Conservation (phyloP, 169 alveolate genomes). For the Blepharisma undulans region DNA sequence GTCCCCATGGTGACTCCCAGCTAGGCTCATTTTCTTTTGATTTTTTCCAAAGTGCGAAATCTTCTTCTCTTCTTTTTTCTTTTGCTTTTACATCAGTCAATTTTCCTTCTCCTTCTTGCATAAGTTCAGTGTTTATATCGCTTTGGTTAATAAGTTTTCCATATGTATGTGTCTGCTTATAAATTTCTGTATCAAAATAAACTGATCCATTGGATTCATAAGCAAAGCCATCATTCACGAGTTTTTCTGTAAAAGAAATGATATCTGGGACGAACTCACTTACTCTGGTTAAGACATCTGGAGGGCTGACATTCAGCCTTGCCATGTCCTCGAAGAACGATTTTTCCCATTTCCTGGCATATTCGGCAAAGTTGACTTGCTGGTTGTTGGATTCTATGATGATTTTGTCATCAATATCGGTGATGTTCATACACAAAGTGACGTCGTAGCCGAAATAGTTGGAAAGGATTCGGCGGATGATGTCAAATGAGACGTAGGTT, state of each 20-base stretch:
- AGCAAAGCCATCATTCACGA: slow-evolving; percentile 93
- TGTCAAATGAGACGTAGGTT: slow-evolving; percentile 95
- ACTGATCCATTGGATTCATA: slow-evolving; percentile 96
- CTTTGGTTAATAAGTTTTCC: slow-evolving; percentile 93
- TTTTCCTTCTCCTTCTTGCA: slow-evolving; percentile 94
- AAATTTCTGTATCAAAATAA: slow-evolving; percentile 93
- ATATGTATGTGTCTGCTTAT: slow-evolving; percentile 87
- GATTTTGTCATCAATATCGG: slow-evolving; percentile 98
- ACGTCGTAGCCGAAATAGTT: slow-evolving; percentile 96
- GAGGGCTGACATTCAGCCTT: slow-evolving; percentile 90
- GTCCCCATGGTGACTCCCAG: slow-evolving; percentile 99
- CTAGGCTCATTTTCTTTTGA: slow-evolving; percentile 96
- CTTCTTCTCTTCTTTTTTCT: slow-evolving; percentile 92
- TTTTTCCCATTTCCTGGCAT: slow-evolving; percentile 92
- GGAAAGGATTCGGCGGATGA: slow-evolving; percentile 92
- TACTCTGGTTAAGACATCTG: slow-evolving; percentile 95
- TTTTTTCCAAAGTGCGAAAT: slow-evolving; percentile 99
- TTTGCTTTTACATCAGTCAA: slow-evolving; percentile 78
- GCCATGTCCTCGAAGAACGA: slow-evolving; percentile 92
- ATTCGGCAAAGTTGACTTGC: slow-evolving; percentile 66
- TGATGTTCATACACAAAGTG: slow-evolving; percentile 94
- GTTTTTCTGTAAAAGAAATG: slow-evolving; percentile 87
- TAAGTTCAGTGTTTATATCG: slow-evolving; percentile 81
- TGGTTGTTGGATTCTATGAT: slow-evolving; percentile 87
- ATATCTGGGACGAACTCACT: slow-evolving; percentile 96